Percentiles rank a stretch among this genome's conserved stretches.
Conservation (phyloP, 2,329 filamentous ascomycete species). For the Chalara sp. region DNA sequence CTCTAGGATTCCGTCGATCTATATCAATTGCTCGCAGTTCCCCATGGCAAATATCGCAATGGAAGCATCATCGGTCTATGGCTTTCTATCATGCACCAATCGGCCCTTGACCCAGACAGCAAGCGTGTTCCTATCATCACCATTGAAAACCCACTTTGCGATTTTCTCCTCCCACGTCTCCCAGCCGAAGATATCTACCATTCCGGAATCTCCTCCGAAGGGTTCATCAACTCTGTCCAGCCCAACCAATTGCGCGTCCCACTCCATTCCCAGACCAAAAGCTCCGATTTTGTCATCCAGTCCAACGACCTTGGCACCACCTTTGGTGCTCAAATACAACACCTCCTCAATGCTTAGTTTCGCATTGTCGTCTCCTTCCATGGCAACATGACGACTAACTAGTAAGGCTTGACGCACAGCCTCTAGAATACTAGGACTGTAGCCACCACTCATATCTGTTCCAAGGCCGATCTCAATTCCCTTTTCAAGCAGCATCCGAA, state of each 20-base stretch:
- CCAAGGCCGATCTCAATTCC: conserved; percentile 79
- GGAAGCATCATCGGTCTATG: neutral
- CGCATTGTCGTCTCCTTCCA: conserved; percentile 40
- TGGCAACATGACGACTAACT: conserved; percentile 65
- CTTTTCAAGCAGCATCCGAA: conserved; percentile 66
- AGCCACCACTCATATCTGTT: conserved; percentile 87
- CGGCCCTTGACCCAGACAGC: conserved; percentile 85
- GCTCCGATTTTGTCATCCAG: conserved; percentile 65
- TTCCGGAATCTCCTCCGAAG: conserved; percentile 39
- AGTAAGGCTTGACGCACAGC: conserved; percentile 76
- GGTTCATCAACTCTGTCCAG: conserved; percentile 44
- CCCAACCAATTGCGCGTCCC: conserved; percentile 80
- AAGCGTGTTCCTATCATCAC: conserved; percentile 85
- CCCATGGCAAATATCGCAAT: no score
- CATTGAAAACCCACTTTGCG: conserved; percentile 91
- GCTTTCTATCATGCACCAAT: conserved; percentile 61
- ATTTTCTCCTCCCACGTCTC: conserved; percentile 82
- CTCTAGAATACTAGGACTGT: conserved; percentile 73
- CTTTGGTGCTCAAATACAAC: conserved; percentile 79
- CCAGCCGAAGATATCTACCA: conserved; percentile 86
- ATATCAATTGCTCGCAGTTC: no score
- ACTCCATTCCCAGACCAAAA: conserved; percentile 82
- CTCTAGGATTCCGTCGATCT: no score
- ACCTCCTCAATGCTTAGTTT: conserved; percentile 83
- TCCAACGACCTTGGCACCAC: conserved; percentile 76